Evolutionary conservation across 805 yeast genomes (phyloP).

Genomic region (Teunomyces funiuensis): DNA sequence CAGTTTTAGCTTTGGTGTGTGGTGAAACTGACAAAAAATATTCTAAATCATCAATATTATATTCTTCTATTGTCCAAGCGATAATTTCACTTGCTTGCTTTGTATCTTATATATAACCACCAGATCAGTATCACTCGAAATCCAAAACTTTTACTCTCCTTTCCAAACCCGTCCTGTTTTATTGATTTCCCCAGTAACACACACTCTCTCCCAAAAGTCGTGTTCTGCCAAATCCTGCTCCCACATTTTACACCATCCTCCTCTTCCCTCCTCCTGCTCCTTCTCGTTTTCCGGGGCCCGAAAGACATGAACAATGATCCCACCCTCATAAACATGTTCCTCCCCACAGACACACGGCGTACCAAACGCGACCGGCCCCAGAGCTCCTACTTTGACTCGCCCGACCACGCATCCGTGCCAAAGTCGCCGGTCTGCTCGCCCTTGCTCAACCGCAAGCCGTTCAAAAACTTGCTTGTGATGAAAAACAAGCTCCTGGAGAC

Average conservation of each 20-base stretch:
- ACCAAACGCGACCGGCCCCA: conserved; percentile 28
- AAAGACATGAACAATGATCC: conserved; percentile 9
- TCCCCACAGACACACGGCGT: conserved; percentile 9
- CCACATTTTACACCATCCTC: not conserved
- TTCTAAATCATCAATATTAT: too few species aligned
- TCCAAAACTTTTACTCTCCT: too few species aligned
- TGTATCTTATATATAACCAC: too few species aligned
- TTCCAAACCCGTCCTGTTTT: too few species aligned
- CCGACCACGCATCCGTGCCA: conserved; percentile 19
- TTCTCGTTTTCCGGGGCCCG: not conserved
- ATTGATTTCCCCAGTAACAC: not conserved
- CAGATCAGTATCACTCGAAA: too few species aligned
- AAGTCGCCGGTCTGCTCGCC: conserved; percentile 16
- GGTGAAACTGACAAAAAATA: too few species aligned
- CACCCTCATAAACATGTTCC: conserved; percentile 3
- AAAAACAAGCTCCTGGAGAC: conserved; percentile 21
- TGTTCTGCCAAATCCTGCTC: not conserved
- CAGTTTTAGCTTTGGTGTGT: too few species aligned
- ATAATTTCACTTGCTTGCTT: too few species aligned
- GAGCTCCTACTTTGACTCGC: conserved; percentile 40
- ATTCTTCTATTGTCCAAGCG: too few species aligned
- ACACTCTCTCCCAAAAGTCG: not conserved
- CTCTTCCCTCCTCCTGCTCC: conserved; percentile 2
- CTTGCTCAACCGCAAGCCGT: conserved; percentile 23
- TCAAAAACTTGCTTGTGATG: conserved; percentile 23